These are phyloP conservation scores for Quercus tomentella DNA, from an alignment of 331 rosid species.

Conservation along the genomic window DNA sequence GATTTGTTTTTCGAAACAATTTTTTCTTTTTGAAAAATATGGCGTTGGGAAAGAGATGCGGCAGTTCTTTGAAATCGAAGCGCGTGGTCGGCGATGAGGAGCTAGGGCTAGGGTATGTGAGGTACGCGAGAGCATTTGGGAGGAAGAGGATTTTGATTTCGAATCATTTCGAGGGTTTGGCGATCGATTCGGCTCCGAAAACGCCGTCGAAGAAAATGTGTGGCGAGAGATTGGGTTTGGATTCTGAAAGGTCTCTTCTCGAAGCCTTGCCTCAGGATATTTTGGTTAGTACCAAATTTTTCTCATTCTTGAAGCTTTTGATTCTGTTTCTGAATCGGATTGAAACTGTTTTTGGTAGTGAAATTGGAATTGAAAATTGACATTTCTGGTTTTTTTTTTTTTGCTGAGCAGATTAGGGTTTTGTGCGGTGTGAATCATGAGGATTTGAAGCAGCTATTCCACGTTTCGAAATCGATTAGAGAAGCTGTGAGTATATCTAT, in stretches of 20 bases:
- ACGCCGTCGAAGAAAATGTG: slow-evolving; percentile 48
- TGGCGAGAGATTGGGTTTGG: slow-evolving; percentile 21
- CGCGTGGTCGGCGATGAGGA: slow-evolving; percentile 10
- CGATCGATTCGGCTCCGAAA: slow-evolving; percentile 6
- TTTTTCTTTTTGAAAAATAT: slow-evolving; percentile 7
- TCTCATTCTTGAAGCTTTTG: not conserved
- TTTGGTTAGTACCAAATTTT: slow-evolving; percentile 45
- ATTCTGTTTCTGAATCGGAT: not conserved
- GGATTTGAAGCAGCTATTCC: slow-evolving; percentile 63
- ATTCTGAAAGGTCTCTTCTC: slow-evolving; percentile 30
- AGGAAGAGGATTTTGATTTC: slow-evolving; percentile 59
- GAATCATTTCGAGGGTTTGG: slow-evolving; percentile 18
- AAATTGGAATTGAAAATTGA: not conserved
- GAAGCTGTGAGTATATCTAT: slow-evolving; percentile 47
- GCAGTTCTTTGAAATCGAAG: slow-evolving; percentile 19
- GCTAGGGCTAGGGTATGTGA: slow-evolving; percentile 37
- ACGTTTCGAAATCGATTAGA: slow-evolving; percentile 50
- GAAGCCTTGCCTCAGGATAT: slow-evolving; percentile 74
- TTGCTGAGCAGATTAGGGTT: slow-evolving; percentile 39
- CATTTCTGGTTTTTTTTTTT: not conserved
- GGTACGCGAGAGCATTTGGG: slow-evolving; percentile 37
- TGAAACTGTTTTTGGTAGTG: not conserved
- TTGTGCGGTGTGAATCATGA: slow-evolving; percentile 68
- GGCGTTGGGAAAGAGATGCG: slow-evolving; percentile 45
- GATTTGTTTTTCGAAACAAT: too few species aligned